Evolutionary conservation across 2,329 filamentous ascomycete genomes (phyloP).

Genomic region (Penicillium sp.): DNA sequence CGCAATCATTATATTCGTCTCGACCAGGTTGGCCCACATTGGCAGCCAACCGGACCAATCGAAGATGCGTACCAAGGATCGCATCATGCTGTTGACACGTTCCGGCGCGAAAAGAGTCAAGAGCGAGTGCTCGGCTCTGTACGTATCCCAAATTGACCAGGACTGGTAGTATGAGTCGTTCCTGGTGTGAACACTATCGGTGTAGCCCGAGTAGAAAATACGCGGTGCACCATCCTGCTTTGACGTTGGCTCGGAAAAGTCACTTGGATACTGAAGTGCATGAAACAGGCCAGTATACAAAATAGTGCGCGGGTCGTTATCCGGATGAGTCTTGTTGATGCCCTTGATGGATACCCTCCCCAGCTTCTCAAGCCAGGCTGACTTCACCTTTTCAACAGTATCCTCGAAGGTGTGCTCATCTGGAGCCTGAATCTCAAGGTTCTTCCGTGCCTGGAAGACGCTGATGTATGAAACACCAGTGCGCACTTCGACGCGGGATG

Average conservation of each 20-base stretch:
- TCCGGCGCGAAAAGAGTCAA: slow-evolving; percentile 50
- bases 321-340: slow-evolving; percentile 42
- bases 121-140: slow-evolving; percentile 50
- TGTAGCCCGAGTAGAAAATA: slow-evolving; percentile 50
- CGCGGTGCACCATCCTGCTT: slow-evolving; percentile 17
- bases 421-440: slow-evolving; percentile 47
- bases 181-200: slow-evolving; percentile 44
- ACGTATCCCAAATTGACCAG: slow-evolving; percentile 55
- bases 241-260: slow-evolving; percentile 48
- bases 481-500: slow-evolving; percentile 44
- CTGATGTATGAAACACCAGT: slow-evolving; percentile 52
- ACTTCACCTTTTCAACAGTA: slow-evolving; percentile 44
- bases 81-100: slow-evolving; percentile 51
- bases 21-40: slow-evolving; percentile 53
- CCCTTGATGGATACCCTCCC: slow-evolving; percentile 47
- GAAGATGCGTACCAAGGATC: slow-evolving; percentile 48
- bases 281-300: slow-evolving; percentile 52
- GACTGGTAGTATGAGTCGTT: slow-evolving; percentile 53
- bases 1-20: slow-evolving; percentile 54
- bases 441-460: slow-evolving; percentile 48
- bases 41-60: slow-evolving; percentile 50
- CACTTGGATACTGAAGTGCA: slow-evolving; percentile 50
- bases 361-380: slow-evolving; percentile 49
- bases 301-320: slow-evolving; percentile 47
- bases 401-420: slow-evolving; percentile 39